Evolutionary conservation across 441 rosid genomes (phyloP).

Genomic region (Populus tomentosa): DNA sequence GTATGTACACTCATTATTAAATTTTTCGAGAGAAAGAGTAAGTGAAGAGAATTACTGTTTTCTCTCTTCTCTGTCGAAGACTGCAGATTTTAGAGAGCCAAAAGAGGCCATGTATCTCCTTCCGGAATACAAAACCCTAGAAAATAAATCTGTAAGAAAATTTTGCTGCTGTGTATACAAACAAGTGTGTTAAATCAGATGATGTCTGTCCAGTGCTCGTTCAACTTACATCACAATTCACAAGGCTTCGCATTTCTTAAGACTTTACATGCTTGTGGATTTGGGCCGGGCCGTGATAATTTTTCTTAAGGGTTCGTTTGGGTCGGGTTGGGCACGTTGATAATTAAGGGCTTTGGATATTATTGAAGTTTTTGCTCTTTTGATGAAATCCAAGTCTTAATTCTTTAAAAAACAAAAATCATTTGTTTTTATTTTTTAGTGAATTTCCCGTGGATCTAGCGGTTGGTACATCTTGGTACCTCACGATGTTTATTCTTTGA

Average conservation of each 20-base stretch:
- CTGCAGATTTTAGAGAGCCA: conserved; percentile 47
- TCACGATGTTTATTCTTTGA: too few species aligned
- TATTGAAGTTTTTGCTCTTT: too few species aligned
- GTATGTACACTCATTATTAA: background rate
- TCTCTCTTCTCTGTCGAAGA: conserved; percentile 73
- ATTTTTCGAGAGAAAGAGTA: background rate
- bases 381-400: too few species aligned
- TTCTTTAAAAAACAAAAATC: too few species aligned
- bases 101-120: conserved; percentile 46
- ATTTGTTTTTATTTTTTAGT: too few species aligned
- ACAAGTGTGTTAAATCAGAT: background rate
- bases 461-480: too few species aligned
- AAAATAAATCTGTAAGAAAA: background rate
- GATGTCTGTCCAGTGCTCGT: background rate
- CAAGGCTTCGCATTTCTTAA: background rate
- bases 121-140: background rate
- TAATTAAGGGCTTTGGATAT: too few species aligned
- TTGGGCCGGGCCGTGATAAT: background rate
- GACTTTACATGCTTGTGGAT: background rate
- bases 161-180: background rate
- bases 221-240: background rate
- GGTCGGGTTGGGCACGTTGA: background rate
- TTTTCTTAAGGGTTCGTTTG: background rate
- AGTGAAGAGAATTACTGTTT: conserved; percentile 45
- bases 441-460: too few species aligned